Evolutionary conservation across 331 rosid genomes (phyloP).

Genomic region (Acacia concinna): DNA sequence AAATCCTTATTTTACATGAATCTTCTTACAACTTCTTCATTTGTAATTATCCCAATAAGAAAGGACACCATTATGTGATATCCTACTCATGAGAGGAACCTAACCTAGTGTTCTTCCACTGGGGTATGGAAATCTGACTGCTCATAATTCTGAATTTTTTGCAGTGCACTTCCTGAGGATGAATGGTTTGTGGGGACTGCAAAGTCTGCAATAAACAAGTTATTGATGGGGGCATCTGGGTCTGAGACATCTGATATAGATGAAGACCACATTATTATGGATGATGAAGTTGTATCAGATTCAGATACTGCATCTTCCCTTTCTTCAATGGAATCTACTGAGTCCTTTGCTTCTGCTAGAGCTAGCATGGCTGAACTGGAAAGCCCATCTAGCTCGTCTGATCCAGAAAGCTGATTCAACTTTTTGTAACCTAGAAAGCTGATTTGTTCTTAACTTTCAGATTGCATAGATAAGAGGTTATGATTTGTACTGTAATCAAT

Average conservation of each 20-base stretch:
- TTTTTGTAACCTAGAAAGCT: neutral
- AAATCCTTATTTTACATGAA: neutral
- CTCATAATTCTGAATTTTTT: slow-evolving; percentile 15
- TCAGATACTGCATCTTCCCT: slow-evolving; percentile 78
- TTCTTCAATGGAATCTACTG: slow-evolving; percentile 63
- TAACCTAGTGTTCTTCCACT: neutral
- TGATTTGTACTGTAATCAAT: neutral
- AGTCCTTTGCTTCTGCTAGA: slow-evolving; percentile 93
- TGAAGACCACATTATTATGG: slow-evolving; percentile 66
- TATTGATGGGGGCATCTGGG: slow-evolving; percentile 65
- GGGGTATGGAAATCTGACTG: slow-evolving; percentile 23
- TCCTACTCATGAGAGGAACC: neutral
- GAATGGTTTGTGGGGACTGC: slow-evolving; percentile 97
- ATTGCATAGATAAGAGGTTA: slow-evolving; percentile 8
- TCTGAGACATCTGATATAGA: slow-evolving; percentile 77
- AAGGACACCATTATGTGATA: neutral
- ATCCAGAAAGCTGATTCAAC: slow-evolving; percentile 48
- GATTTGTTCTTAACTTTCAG: neutral
- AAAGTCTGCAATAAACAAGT: slow-evolving; percentile 73
- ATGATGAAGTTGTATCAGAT: slow-evolving; percentile 55
- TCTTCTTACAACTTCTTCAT: neutral
- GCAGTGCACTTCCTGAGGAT: slow-evolving; percentile 87
- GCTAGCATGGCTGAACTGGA: slow-evolving; percentile 96
- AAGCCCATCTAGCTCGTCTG: slow-evolving; percentile 71
- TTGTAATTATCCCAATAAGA: too few relatives aligned